phyloP scores from a whole-genome alignment of 352 stramenopile species.

The Globisporangium cylindrosporum region DNA sequence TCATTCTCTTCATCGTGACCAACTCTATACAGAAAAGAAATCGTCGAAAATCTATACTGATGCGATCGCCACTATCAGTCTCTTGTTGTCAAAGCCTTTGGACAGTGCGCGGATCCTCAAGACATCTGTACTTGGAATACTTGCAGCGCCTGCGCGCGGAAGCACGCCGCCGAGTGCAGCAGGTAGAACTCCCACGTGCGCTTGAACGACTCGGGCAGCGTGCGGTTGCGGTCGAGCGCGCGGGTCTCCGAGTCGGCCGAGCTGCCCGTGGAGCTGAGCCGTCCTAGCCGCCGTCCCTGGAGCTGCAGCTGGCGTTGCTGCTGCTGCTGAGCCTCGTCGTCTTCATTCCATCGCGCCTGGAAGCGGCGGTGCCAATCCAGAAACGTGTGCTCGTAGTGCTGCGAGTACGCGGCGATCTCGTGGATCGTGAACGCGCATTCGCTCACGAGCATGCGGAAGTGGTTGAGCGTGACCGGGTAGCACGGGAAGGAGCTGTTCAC shows the following conservation, averaged over 20 bases:
- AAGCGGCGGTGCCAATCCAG: constrained; percentile 84
- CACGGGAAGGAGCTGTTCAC: constrained; percentile 64
- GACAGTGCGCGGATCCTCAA: constrained; percentile 16
- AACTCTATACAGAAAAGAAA: background rate
- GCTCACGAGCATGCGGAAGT: constrained; percentile 42
- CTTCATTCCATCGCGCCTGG: constrained; percentile 45
- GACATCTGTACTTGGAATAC: constrained; percentile 64
- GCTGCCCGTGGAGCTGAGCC: background rate
- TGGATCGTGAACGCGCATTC: constrained; percentile 61
- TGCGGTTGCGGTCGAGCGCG: constrained; percentile 19
- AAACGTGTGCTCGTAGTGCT: constrained; percentile 85
- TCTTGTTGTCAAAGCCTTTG: background rate
- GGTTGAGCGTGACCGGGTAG: constrained; percentile 48
- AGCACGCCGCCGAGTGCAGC: constrained; percentile 83
- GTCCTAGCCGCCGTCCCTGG: constrained; percentile 14
- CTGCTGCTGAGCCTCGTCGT: constrained; percentile 15
- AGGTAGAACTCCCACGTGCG: constrained; percentile 90
- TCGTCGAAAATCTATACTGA: background rate
- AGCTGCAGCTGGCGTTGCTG: constrained; percentile 5
- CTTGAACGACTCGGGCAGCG: constrained; percentile 73
- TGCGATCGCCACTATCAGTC: background rate
- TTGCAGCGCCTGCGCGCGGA: constrained; percentile 65
- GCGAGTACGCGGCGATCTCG: constrained; percentile 62
- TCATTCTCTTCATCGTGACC: background rate
- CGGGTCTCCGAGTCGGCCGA: constrained; percentile 9